Conservation (phyloP, 768 basidiomycete species). For the Fistulinella prunicolor region DNA sequence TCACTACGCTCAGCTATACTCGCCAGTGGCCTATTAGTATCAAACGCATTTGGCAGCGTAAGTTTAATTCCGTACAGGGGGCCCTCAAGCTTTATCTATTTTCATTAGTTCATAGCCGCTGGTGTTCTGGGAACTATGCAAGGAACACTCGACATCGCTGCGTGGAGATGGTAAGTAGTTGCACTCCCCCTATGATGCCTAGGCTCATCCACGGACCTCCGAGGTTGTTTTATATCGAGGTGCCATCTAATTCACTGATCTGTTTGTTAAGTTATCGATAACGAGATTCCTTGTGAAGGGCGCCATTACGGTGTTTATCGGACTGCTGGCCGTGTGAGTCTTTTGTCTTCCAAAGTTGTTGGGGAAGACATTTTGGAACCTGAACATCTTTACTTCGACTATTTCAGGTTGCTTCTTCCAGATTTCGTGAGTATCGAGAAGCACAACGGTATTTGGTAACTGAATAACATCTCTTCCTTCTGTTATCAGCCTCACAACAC, state of each 20-base stretch:
- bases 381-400: background rate
- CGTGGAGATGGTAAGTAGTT: slow-evolving; percentile 62
- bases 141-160: slow-evolving; percentile 59
- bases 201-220: background rate
- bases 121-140: slow-evolving; percentile 71
- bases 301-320: slow-evolving; percentile 57
- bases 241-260: slow-evolving; percentile 8
- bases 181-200: background rate
- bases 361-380: background rate
- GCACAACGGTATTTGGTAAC: background rate
- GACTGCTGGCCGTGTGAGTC: slow-evolving; percentile 49
- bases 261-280: background rate
- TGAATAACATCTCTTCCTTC: background rate
- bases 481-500: slow-evolving; percentile 55
- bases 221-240: slow-evolving; percentile 74
- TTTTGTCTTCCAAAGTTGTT: background rate
- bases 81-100: background rate
- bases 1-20: slow-evolving; percentile 61
- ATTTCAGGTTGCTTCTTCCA: slow-evolving; percentile 50
- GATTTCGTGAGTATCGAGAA: slow-evolving; percentile 47
- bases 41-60: slow-evolving; percentile 67
- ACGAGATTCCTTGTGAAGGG: slow-evolving; percentile 41
- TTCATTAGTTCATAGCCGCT: slow-evolving; percentile 61
- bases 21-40: slow-evolving; percentile 56
- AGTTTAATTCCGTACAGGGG: slow-evolving; percentile 14